Evolutionary conservation across 2,329 filamentous ascomycete genomes (phyloP), one percentile per base, ranked within the genome.

Genomic region (Colletotrichum sublineola): DNA sequence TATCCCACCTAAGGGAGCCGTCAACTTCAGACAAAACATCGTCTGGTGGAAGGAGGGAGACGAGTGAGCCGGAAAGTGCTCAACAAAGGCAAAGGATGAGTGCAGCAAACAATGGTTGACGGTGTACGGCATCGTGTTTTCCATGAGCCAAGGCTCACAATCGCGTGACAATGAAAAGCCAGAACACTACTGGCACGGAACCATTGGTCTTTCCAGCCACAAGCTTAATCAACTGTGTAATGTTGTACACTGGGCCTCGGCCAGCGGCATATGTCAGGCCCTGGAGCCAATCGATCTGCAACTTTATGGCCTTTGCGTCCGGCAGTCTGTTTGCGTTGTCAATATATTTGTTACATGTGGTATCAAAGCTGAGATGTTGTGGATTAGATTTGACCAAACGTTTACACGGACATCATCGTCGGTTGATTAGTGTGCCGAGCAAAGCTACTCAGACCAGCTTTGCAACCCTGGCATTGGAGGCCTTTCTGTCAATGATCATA

Each of bases 31-130:
- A 40, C 55, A 20, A 11, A 4, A 24, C 8, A 42, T 58, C 4
- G 24, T 29, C n/a, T 42, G 14, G 2, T 6, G 6, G n/a, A 38
- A 29, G 20, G 7, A 58, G 12, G 38, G 38, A 14, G 14, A 12
- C n/a, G 12, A 1, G 6, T 5, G 7, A 18, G 15, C n/a, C 38
- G 11, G 7, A 15, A 31, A 11, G 15, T 18, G 36, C 56, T 58
- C 56, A 42, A 40, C 56, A 58, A 42, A 42, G 56, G 36, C 56
- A 58, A 42, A 58, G n/a, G 56, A 58, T 42, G 40, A 18, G 12
- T 42, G n/a, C 56, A 58, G 56, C 56, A 58, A 58, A n/a, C 56
- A 42, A 58, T 8, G n/a, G 36, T 29, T 29, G 36, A 58, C 36
- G n/a, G 56, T n/a, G 14, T n/a, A 42, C 56, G 20, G n/a, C n/a